Conservation (phyloP, 2,329 filamentous ascomycete genomes). For the Pseudogymnoascus sp. region DNA sequence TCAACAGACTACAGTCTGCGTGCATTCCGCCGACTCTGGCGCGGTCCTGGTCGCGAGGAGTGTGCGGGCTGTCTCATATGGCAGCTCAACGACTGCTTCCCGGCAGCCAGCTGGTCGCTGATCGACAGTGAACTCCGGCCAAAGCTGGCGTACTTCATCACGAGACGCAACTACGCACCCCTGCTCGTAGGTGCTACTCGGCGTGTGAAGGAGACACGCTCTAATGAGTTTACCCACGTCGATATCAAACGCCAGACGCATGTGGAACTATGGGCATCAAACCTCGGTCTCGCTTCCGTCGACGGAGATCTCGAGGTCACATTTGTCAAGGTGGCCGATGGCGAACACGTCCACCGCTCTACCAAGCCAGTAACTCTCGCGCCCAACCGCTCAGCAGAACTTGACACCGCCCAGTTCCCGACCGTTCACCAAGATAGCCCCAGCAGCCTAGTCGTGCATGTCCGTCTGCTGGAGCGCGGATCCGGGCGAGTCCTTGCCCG, state of each 20-base stretch:
- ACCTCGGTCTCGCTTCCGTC: constrained; percentile 40
- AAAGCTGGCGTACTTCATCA: constrained; percentile 66
- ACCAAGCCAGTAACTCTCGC: constrained; percentile 20
- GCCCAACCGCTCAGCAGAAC: constrained; percentile 33
- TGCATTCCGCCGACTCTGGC: constrained; percentile 64
- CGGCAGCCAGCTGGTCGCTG: constrained; percentile 66
- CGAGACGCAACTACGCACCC: constrained; percentile 37
- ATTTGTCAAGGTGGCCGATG: not conserved
- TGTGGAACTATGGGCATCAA: constrained; percentile 53
- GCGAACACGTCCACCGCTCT: not conserved
- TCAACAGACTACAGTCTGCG: constrained; percentile 53
- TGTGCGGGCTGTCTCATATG: constrained; percentile 68
- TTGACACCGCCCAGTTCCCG: no score
- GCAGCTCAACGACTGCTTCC: constrained; percentile 80
- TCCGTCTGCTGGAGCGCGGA: no score
- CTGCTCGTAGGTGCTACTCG: constrained; percentile 24
- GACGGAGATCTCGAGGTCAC: constrained; percentile 40
- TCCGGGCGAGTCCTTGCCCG: no score
- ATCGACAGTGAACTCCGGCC: constrained; percentile 67
- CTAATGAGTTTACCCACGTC: constrained; percentile 45
- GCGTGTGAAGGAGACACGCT: constrained; percentile 46
- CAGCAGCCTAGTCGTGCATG: no score
- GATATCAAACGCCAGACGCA: constrained; percentile 36
- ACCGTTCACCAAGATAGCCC: no score
- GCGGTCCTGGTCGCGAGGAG: constrained; percentile 57